Conservation (phyloP, 257 asterid species). For the Gentiana dahurica region DNA sequence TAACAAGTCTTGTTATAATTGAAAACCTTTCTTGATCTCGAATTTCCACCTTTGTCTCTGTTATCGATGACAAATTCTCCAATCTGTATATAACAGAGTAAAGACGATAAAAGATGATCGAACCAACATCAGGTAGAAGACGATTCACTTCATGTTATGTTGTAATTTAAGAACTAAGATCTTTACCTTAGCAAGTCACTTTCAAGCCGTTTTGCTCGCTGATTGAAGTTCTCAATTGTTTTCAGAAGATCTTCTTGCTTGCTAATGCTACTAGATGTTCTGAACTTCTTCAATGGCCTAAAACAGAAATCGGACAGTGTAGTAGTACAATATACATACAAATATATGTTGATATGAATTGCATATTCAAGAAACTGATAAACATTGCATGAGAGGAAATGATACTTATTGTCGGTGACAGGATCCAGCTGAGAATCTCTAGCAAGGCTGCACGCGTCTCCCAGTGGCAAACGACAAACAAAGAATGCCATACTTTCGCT, state of each 20-base stretch:
- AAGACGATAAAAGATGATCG: no score
- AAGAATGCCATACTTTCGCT: constrained; percentile 40
- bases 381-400: constrained; percentile 4
- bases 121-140: constrained; percentile 21
- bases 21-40: constrained; percentile 62
- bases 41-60: constrained; percentile 41
- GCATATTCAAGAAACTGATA: not conserved
- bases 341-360: not conserved
- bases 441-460: constrained; percentile 57
- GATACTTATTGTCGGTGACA: constrained; percentile 30
- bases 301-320: not conserved
- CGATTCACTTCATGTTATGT: not conserved
- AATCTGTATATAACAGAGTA: constrained; percentile 20
- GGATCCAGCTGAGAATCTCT: constrained; percentile 13
- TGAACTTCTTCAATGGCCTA: constrained; percentile 33
- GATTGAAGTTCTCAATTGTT: constrained; percentile 29
- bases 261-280: constrained; percentile 22
- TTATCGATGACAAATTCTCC: constrained; percentile 39
- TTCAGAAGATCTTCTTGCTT: constrained; percentile 22
- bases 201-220: constrained; percentile 43
- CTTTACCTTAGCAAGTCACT: constrained; percentile 40
- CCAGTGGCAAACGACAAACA: constrained; percentile 55
- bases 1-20: constrained; percentile 59
- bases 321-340: constrained; percentile 9
- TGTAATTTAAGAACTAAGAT: not conserved